These are phyloP conservation scores for Phytophthora quininea DNA, from an alignment of 352 stramenopile genomes.

Conservation along the genomic window DNA sequence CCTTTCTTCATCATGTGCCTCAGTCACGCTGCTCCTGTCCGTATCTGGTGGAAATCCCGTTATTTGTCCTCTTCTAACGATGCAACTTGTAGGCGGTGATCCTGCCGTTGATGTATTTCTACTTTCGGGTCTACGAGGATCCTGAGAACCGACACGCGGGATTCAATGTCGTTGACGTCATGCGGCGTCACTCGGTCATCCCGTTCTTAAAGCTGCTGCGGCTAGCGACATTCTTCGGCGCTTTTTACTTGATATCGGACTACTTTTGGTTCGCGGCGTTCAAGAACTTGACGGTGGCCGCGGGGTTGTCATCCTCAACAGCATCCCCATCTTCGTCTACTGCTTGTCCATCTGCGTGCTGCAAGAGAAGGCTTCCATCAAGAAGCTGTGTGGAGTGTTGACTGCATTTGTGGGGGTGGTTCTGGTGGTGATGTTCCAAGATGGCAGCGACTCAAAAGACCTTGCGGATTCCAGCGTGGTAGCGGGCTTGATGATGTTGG, in stretches of 20 bases:
- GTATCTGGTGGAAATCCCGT: not conserved
- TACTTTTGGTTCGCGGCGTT: constrained; percentile 70
- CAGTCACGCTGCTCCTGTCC: constrained; percentile 33
- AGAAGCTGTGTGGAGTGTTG: constrained; percentile 47
- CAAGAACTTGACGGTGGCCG: constrained; percentile 46
- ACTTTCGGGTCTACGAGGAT: constrained; percentile 36
- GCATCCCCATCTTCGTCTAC: constrained; percentile 65
- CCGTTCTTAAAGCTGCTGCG: constrained; percentile 28
- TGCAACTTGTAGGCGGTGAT: constrained; percentile 26
- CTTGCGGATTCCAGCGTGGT: constrained; percentile 40
- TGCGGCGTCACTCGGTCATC: constrained; percentile 49
- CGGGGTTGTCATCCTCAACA: constrained; percentile 60
- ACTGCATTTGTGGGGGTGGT: constrained; percentile 47
- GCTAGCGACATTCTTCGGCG: constrained; percentile 42
- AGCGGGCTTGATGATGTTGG: constrained; percentile 47
- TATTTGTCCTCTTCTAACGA: not conserved
- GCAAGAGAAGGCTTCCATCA: constrained; percentile 36
- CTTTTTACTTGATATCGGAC: constrained; percentile 55
- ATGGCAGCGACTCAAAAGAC: constrained; percentile 22
- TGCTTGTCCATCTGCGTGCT: constrained; percentile 69
- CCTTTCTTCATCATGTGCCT: constrained; percentile 52
- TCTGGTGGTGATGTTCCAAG: constrained; percentile 53
- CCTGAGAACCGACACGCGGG: constrained; percentile 13
- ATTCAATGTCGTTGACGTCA: constrained; percentile 18
- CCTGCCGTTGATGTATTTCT: constrained; percentile 39